Evolutionary conservation across 805 yeast genomes (phyloP).

Genomic region (Saturnispora silvae): DNA sequence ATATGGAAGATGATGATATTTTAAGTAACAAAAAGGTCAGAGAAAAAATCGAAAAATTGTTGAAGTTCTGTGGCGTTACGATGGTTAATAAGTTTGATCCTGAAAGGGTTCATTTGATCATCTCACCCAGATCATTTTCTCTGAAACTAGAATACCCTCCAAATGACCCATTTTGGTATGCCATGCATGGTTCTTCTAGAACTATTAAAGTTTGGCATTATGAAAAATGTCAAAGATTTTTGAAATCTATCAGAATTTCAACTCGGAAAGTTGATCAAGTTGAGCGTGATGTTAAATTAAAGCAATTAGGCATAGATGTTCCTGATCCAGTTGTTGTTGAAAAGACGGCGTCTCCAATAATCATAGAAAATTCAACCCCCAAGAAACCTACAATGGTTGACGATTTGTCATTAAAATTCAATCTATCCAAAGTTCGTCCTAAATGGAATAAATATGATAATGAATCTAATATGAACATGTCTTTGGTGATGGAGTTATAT

Average conservation of each 20-base stretch:
- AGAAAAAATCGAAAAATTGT: conserved; percentile 33
- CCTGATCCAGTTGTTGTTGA: conserved; percentile 5
- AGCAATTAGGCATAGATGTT: conserved; percentile 5
- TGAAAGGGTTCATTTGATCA: conserved; percentile 33
- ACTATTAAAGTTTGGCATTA: conserved; percentile 48
- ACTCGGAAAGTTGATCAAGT: conserved; percentile 27
- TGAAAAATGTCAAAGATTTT: conserved; percentile 45
- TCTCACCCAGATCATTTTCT: conserved; percentile 35
- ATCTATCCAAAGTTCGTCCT: conserved; percentile 14
- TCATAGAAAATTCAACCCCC: background rate
- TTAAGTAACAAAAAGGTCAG: conserved; percentile 26
- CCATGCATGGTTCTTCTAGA: conserved; percentile 29
- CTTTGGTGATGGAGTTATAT: conserved; percentile 49
- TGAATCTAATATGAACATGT: conserved; percentile 14
- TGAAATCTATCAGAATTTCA: conserved; percentile 38
- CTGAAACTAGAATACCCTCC: conserved; percentile 28
- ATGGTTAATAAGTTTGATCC: conserved; percentile 37
- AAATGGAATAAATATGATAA: conserved; percentile 16
- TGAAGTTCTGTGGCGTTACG: conserved; percentile 38
- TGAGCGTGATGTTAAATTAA: conserved; percentile 12
- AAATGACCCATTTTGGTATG: conserved; percentile 36
- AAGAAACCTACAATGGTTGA: conserved; percentile 17
- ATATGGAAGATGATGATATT: conserved; percentile 34
- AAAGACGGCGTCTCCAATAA: conserved; percentile 6
- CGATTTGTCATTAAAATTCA: conserved; percentile 17